Percentiles rank a stretch among this genome's conserved stretches.
These are phyloP conservation scores for Jackrogersella minutella DNA, from an alignment of 495 filamentous ascomycete genomes.

Conservation along the genomic window DNA sequence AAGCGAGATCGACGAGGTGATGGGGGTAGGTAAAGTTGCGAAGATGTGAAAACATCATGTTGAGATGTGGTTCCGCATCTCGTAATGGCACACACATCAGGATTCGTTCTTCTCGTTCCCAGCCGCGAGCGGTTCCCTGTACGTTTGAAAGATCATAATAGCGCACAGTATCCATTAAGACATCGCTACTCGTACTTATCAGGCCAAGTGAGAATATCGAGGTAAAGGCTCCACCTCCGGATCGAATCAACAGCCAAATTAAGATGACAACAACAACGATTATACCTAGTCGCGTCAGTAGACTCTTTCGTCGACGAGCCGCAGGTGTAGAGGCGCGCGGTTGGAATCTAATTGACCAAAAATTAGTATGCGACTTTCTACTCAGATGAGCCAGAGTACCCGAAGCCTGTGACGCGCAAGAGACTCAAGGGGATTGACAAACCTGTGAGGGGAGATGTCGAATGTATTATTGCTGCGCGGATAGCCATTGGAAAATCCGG, in stretches of 20 bases:
- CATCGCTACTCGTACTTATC: constrained; percentile 70
- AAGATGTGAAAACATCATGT: constrained; percentile 98
- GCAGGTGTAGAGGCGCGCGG: constrained; percentile 77
- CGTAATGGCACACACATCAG: constrained; percentile 93
- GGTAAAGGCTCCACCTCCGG: constrained; percentile 69
- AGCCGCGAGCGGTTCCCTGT: constrained; percentile 86
- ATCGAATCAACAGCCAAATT: constrained; percentile 69
- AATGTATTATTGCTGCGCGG: constrained; percentile 71
- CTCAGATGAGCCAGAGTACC: background rate
- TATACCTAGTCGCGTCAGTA: constrained; percentile 71
- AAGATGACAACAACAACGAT: constrained; percentile 60
- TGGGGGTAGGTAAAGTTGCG: constrained; percentile 98
- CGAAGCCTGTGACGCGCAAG: constrained; percentile 1
- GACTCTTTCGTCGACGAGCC: constrained; percentile 74
- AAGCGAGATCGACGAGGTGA: constrained; percentile 93
- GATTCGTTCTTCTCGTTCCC: constrained; percentile 95
- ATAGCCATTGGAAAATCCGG: constrained; percentile 81
- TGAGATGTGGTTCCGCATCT: constrained; percentile 90
- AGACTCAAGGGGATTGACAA: constrained; percentile 42
- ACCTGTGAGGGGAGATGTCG: constrained; percentile 92
- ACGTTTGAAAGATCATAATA: constrained; percentile 95
- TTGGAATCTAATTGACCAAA: constrained; percentile 71
- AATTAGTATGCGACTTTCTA: constrained; percentile 18
- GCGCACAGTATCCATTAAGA: constrained; percentile 88
- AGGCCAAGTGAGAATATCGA: constrained; percentile 77